Base-by-base conservation (phyloP, 331 rosid species). In the Malus hybrid region DNA sequence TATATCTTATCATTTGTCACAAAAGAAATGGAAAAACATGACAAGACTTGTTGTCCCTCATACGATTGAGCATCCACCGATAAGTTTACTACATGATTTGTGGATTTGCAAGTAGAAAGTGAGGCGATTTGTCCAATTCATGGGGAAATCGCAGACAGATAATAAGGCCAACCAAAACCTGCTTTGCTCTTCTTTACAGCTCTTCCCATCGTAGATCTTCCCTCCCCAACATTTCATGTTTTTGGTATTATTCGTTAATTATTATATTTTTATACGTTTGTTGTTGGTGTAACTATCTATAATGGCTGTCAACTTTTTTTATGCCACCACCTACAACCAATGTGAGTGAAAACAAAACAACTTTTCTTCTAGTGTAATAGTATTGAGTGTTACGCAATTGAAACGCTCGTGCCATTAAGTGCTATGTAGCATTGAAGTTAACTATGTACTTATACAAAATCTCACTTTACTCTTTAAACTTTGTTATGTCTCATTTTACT, bases 81-180 rank as follows among this genome's bases (percentile, higher is more conserved):
- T 39, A 39, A 9, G 0, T 3, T 39, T 39, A 3, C 44, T 39
- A 39, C 44, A 39, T 39, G 44, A 39, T 54, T 54, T 54, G 10
- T 54, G 59, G 20, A 54, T 39, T 19, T 55, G 22, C 61, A 55
- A 19, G 12, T 55, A 20, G 2, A 19, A 3, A 19, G 24, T 55
- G 12, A 55, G 61, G 61, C 5, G 10, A 19, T 10, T 1, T 19
- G n/a, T 55, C 20, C 61, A 7, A 55, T 55, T 19, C 20, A n/a
- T n/a, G 13, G 10, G 36, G 6, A 57, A 57, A 20, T 20, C 28
- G 22, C 0, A 57, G 15, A 57, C 28, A 20, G 10, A 57, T 28
- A 81, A 69, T 50, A 48, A 70, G 77, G 67, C 57, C 70, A 76
- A 73, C 16, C 22, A 70, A 77, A 79, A 62, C 55, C 55, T 72